phyloP scores from a whole-genome alignment of 192 early-diverging fungal species.

The Physocladia obscura region DNA sequence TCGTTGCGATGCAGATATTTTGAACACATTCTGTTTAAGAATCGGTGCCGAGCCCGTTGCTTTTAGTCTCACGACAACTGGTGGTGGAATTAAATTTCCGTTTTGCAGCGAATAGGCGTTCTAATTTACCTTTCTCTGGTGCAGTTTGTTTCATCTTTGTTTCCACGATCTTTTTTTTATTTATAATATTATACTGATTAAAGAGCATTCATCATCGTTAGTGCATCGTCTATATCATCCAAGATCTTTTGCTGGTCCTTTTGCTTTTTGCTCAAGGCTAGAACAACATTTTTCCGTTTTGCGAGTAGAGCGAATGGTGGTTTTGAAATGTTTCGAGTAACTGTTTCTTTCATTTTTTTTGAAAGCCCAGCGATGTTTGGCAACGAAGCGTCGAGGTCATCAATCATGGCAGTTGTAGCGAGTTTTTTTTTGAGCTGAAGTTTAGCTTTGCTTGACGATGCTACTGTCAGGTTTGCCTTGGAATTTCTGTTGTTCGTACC shows the following conservation, averaged over 20 bases:
- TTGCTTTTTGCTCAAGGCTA: background rate
- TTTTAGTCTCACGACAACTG: constrained; percentile 83
- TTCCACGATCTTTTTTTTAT: background rate
- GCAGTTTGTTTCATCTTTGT: too few relatives aligned
- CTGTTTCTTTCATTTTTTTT: background rate
- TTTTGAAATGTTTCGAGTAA: background rate
- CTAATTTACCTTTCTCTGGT: too few relatives aligned
- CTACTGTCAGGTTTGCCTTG: too few relatives aligned
- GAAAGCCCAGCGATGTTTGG: background rate
- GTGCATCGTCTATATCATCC: constrained; percentile 11
- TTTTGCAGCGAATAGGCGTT: too few relatives aligned
- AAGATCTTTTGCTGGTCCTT: background rate
- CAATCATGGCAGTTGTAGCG: background rate
- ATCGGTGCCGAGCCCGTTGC: constrained; percentile 89
- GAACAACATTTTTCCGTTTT: too few relatives aligned
- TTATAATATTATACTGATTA: background rate
- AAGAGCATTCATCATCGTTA: too few relatives aligned
- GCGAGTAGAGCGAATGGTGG: too few relatives aligned
- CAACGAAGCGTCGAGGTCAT: constrained; percentile 3
- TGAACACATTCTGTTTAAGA: constrained; percentile 81
- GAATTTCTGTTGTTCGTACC: too few relatives aligned
- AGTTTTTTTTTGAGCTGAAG: too few relatives aligned
- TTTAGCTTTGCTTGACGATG: too few relatives aligned
- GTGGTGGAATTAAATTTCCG: too few relatives aligned
- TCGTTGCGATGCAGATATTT: constrained; percentile 78